A percentile compares a stretch with the other conserved stretches of the same genome.
Evolutionary conservation across 495 filamentous ascomycete genomes (phyloP).

Genomic region (Penicillium verhagenii): DNA sequence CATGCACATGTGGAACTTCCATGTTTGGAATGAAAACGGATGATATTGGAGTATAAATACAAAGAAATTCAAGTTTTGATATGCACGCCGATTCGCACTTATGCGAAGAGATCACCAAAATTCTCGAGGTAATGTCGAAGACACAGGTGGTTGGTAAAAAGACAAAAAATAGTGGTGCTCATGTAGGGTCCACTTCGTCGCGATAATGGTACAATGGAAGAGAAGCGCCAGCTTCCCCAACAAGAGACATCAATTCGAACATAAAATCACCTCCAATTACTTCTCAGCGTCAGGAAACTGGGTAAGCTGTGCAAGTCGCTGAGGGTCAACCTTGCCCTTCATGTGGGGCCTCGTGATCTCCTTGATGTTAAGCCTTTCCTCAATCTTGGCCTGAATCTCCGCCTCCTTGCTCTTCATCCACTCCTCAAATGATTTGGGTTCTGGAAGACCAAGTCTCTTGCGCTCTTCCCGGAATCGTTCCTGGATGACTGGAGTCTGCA

Average conservation of each 20-base stretch:
- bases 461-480: constrained; percentile 59
- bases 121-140: constrained; percentile 1
- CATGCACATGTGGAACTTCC: too few species aligned
- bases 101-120: constrained; percentile 14
- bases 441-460: constrained; percentile 45
- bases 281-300: not conserved
- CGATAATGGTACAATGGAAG: constrained; percentile 35
- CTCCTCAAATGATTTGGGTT: constrained; percentile 40
- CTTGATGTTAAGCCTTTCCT: constrained; percentile 39
- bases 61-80: constrained; percentile 30
- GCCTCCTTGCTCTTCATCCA: constrained; percentile 40
- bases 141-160: constrained; percentile 1
- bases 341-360: constrained; percentile 36
- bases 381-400: constrained; percentile 31
- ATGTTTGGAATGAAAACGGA: constrained; percentile 18
- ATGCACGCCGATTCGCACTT: constrained; percentile 23
- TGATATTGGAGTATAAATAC: constrained; percentile 44
- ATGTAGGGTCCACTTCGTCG: constrained; percentile 20
- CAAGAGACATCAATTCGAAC: constrained; percentile 5
- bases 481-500: constrained; percentile 67
- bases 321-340: constrained; percentile 31
- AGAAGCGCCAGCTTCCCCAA: constrained; percentile 27
- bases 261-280: not conserved
- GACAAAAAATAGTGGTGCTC: constrained; percentile 3
- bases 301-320: constrained; percentile 4